phyloP scores from a whole-genome alignment of 805 yeast species.

The Ogataea methylovora region DNA sequence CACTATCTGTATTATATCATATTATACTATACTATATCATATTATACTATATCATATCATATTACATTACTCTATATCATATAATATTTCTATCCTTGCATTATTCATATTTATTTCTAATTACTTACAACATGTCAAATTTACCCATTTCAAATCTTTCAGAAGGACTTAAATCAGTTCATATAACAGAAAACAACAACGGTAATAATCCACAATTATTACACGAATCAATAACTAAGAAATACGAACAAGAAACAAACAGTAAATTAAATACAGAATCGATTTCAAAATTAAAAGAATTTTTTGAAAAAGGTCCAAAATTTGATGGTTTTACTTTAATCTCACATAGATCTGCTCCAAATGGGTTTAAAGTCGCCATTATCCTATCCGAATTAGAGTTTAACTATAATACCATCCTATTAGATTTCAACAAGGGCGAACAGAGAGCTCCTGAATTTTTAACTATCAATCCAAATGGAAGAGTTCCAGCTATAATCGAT shows the following conservation, averaged over 20 bases:
- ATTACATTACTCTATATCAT: neutral
- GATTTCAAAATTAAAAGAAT: slow-evolving; percentile 56
- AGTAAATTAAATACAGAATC: slow-evolving; percentile 35
- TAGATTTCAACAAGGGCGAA: slow-evolving; percentile 84
- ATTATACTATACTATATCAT: too few species aligned
- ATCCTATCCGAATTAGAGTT: slow-evolving; percentile 77
- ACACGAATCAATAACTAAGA: slow-evolving; percentile 34
- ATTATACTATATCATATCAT: too few species aligned
- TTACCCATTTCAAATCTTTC: slow-evolving; percentile 34
- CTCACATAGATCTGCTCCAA: slow-evolving; percentile 83
- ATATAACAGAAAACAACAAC: slow-evolving; percentile 23
- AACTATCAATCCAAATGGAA: slow-evolving; percentile 89
- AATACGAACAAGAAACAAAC: slow-evolving; percentile 36
- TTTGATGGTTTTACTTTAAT: slow-evolving; percentile 77
- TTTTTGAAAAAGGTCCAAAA: slow-evolving; percentile 66
- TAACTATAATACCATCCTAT: slow-evolving; percentile 70
- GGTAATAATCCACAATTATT: slow-evolving; percentile 3
- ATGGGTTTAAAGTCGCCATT: slow-evolving; percentile 93
- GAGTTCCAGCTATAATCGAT: slow-evolving; percentile 92
- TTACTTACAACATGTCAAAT: slow-evolving; percentile 10
- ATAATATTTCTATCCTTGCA: too few species aligned
- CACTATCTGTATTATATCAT: too few species aligned
- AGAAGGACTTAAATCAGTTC: slow-evolving; percentile 38
- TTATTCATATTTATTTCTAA: neutral
- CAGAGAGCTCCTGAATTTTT: slow-evolving; percentile 92